A percentile compares a stretch with the other conserved stretches of the same genome.
phyloP scores from a whole-genome alignment of 2,329 filamentous ascomycete species.

The Talaromyces marneffei region DNA sequence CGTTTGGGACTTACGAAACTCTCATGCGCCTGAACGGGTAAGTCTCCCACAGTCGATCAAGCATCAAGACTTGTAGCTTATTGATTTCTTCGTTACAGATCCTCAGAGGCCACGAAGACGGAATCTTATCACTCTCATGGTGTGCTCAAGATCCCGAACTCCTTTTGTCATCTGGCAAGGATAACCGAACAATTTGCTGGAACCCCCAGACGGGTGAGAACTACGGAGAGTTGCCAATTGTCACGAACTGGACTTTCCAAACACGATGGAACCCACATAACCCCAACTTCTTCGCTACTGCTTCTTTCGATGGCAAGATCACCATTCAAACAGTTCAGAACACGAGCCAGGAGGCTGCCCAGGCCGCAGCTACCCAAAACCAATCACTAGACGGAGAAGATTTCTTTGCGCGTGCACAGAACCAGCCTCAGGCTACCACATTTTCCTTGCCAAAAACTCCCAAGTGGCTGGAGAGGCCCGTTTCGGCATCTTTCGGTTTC shows the following conservation, averaged over 20 bases:
- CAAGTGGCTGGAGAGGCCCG: constrained; percentile 81
- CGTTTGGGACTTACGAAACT: constrained; percentile 93
- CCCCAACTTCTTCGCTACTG: constrained; percentile 84
- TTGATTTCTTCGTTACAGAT: constrained; percentile 46
- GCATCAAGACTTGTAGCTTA: background rate
- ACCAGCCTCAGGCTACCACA: constrained; percentile 80
- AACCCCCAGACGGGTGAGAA: constrained; percentile 85
- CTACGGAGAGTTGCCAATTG: constrained; percentile 89
- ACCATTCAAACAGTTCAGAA: constrained; percentile 90
- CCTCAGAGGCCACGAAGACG: constrained; percentile 87
- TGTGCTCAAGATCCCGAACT: constrained; percentile 85
- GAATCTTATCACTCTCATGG: constrained; percentile 91
- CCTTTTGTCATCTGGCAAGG: constrained; percentile 88
- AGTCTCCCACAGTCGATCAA: constrained; percentile 10
- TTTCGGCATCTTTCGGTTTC: constrained; percentile 87
- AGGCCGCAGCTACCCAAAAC: constrained; percentile 58
- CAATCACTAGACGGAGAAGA: constrained; percentile 80
- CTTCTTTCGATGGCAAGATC: constrained; percentile 96
- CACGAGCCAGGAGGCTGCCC: constrained; percentile 66
- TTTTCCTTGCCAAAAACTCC: constrained; percentile 84
- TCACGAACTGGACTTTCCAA: constrained; percentile 99
- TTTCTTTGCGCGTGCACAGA: constrained; percentile 92
- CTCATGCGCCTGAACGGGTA: constrained; percentile 76
- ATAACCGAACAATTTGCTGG: constrained; percentile 93
- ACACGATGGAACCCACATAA: constrained; percentile 92